These are phyloP conservation scores for Starmerella stigmatis DNA, from an alignment of 805 yeast genomes.

Conservation along the genomic window DNA sequence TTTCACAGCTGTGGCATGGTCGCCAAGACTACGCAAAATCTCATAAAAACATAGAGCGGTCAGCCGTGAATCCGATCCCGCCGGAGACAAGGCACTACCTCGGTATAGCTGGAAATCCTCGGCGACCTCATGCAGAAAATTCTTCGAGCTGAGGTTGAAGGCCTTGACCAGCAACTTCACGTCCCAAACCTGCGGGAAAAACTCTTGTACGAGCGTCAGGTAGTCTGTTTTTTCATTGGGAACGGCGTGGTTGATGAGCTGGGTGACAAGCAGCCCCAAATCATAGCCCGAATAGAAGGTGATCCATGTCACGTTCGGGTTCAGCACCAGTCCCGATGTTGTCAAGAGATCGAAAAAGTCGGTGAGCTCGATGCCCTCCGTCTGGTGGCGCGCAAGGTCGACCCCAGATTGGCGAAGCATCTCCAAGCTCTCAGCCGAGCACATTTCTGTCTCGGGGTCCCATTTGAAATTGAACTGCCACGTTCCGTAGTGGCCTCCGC, in stretches of 20 bases:
- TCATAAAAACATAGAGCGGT: constrained; percentile 38
- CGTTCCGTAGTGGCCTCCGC: constrained; percentile 48
- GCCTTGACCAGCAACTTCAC: constrained; percentile 45
- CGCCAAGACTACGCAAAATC: constrained; percentile 31
- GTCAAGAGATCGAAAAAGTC: constrained; percentile 76
- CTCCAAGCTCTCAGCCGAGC: constrained; percentile 72
- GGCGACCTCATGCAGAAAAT: constrained; percentile 32
- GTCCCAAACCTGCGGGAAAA: constrained; percentile 76
- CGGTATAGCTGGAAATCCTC: constrained; percentile 35
- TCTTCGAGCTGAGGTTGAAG: constrained; percentile 31
- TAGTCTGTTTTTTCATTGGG: constrained; percentile 76
- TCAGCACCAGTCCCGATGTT: constrained; percentile 74
- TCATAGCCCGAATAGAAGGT: constrained; percentile 93
- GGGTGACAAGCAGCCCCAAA: constrained; percentile 73
- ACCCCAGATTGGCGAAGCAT: constrained; percentile 72
- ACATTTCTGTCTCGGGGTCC: constrained; percentile 68
- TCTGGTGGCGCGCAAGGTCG: constrained; percentile 63
- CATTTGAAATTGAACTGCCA: constrained; percentile 94
- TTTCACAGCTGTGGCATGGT: constrained; percentile 26
- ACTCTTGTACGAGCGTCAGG: constrained; percentile 54
- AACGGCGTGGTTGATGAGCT: constrained; percentile 62
- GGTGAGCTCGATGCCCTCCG: constrained; percentile 65
- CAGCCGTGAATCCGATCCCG: constrained; percentile 38
- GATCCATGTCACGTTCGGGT: constrained; percentile 67
- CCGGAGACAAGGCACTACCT: constrained; percentile 32